phyloP scores from a whole-genome alignment of 2,329 filamentous ascomycete genomes.

The Atkinsonella texensis region DNA sequence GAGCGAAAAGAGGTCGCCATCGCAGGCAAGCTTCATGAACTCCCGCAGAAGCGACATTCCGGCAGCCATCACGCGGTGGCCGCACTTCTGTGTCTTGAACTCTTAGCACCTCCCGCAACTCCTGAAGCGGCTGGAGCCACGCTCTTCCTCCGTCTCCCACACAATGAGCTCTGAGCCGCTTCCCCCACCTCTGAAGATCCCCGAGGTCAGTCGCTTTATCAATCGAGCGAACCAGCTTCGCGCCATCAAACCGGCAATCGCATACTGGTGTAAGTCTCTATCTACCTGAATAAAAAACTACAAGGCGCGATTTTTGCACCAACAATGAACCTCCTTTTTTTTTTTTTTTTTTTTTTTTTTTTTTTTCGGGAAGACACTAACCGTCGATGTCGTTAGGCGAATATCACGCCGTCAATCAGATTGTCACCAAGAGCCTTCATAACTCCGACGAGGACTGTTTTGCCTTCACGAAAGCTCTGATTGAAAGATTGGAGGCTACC shows the following conservation, averaged over 20 bases:
- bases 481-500: constrained; percentile 72
- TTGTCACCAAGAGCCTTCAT: constrained; percentile 71
- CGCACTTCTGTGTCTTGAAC: too few relatives aligned
- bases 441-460: constrained; percentile 65
- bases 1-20: neutral
- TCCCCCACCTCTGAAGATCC: constrained; percentile 49
- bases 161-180: constrained; percentile 50
- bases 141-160: neutral
- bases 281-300: neutral
- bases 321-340: neutral
- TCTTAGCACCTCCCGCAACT: too few relatives aligned
- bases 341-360: too few relatives aligned
- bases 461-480: constrained; percentile 67
- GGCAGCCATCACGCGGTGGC: too few relatives aligned
- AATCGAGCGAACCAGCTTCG: constrained; percentile 76
- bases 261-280: constrained; percentile 77
- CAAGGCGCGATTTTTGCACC: too few relatives aligned
- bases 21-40: neutral
- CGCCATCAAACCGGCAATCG: constrained; percentile 70
- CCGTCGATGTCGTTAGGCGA: constrained; percentile 44
- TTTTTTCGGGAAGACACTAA: neutral
- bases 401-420: constrained; percentile 88
- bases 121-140: too few relatives aligned
- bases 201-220: constrained; percentile 76
- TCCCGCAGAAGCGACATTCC: neutral